phyloP scores from a whole-genome alignment of 2,329 filamentous ascomycete genomes.

The Claviceps citrina region DNA sequence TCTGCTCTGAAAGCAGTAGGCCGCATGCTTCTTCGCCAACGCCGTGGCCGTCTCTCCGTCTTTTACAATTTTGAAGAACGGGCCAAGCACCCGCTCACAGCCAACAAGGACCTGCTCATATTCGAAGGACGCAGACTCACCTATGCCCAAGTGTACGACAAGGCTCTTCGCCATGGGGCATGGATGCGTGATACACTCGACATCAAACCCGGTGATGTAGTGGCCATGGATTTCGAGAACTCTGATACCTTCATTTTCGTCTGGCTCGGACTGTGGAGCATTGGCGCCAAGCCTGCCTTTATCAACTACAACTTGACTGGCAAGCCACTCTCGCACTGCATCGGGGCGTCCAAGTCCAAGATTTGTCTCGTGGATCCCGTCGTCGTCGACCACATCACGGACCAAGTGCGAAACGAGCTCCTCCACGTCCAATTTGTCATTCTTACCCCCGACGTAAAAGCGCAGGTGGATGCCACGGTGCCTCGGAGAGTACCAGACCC shows the following conservation, averaged over 20 bases:
- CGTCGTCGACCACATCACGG: conserved; percentile 38
- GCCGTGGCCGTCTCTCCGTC: conserved; percentile 46
- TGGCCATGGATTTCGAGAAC: conserved; percentile 71
- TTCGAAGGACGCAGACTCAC: conserved; percentile 57
- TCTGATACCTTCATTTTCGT: conserved; percentile 63
- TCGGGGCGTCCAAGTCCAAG: conserved; percentile 49
- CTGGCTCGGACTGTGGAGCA: conserved; percentile 63
- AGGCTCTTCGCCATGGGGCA: conserved; percentile 53
- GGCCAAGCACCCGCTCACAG: conserved; percentile 36
- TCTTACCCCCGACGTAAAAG: conserved; percentile 42
- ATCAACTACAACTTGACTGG: conserved; percentile 75
- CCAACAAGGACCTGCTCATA: conserved; percentile 45
- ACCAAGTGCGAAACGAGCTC: conserved; percentile 39
- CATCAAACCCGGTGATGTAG: conserved; percentile 56
- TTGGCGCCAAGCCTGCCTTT: conserved; percentile 70
- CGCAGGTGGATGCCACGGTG: conserved; percentile 34
- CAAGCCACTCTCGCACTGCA: conserved; percentile 57
- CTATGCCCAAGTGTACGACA: conserved; percentile 61
- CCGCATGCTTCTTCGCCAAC: conserved; percentile 31
- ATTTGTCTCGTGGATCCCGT: conserved; percentile 54
- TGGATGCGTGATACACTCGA: conserved; percentile 54
- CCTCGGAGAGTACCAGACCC: conserved; percentile 43
- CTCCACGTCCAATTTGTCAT: conserved; percentile 41
- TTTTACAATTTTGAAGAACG: conserved; percentile 63
- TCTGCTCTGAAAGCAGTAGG: conserved; percentile 32